These are phyloP conservation scores for Pezicula rhizophila DNA, from an alignment of 2,329 filamentous ascomycete species.

Conservation along the genomic window DNA sequence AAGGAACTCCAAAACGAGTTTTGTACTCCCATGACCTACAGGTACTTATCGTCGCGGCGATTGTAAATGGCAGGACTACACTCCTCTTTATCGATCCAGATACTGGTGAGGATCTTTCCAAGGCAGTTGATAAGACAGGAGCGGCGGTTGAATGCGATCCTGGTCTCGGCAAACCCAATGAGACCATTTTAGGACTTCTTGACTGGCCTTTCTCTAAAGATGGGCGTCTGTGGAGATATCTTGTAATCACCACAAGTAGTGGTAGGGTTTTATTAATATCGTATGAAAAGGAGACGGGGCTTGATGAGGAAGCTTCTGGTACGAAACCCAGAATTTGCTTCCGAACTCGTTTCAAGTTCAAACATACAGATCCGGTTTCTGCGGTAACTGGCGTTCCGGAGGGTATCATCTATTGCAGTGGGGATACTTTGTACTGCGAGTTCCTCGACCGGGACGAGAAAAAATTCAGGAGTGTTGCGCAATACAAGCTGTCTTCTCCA, in stretches of 20 bases:
- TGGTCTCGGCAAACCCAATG: constrained; percentile 49
- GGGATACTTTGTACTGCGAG: constrained; percentile 50
- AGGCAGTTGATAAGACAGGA: constrained; percentile 36
- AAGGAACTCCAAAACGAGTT: constrained; percentile 33
- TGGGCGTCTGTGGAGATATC: constrained; percentile 53
- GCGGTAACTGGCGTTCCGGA: constrained; percentile 49
- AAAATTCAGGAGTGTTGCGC: constrained; percentile 41
- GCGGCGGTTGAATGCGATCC: constrained; percentile 42
- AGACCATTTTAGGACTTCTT: constrained; percentile 53
- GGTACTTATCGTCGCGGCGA: constrained; percentile 47
- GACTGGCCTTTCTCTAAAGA: constrained; percentile 59
- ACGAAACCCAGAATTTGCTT: constrained; percentile 37
- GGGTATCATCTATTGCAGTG: constrained; percentile 50
- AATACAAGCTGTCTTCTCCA: constrained; percentile 45
- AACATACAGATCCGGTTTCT: constrained; percentile 43
- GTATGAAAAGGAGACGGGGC: constrained; percentile 31
- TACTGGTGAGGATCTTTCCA: constrained; percentile 46
- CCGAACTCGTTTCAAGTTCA: constrained; percentile 47
- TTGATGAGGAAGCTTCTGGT: constrained; percentile 2
- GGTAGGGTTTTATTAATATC: constrained; percentile 53
- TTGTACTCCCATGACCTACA: constrained; percentile 49
- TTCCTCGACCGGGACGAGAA: constrained; percentile 45
- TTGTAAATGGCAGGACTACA: constrained; percentile 37
- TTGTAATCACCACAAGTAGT: constrained; percentile 52
- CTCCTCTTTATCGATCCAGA: constrained; percentile 52